Base-by-base conservation (phyloP, 208 protist species). In the Leishmania martiniquensis region DNA sequence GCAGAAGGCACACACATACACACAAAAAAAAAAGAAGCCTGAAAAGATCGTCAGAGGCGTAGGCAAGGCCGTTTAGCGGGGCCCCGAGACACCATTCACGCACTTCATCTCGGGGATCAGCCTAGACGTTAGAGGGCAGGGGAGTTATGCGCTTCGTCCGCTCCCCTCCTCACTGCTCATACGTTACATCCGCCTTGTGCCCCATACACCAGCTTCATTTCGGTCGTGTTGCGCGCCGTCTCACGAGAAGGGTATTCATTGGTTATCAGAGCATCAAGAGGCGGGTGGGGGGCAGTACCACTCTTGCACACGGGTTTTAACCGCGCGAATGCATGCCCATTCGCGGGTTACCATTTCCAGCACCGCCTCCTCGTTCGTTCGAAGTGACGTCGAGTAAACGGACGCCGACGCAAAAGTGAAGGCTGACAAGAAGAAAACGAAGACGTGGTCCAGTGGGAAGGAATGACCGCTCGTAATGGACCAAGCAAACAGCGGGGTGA, bases 401-500 rank as follows among this genome's bases (percentile, higher is more conserved):
- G 59, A 80, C 17, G 52, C 57, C 2, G 82, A 60, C 0, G 75
- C 7, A 72, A 86, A 89, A 3, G 63, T 63, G 29, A 74, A 4
- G 47, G 29, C 29, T 0, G 80, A 84, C 13, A 86, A 45, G 13
- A 80, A 47, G 63, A 95, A 93, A 12, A 90, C 72, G 45, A 93
- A 80, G 55, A 81, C 72, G 69, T 91, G 80, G 71, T 95, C 85
- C 45, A 95, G 90, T 29, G 89, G 89, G 54, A 91, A 88, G 0
- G 55, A 1, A n/a, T 85, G 42, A 5, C 51, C 29, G 6, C 51
- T 69, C 10, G 62, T 66, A 47, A 93, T 77, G 34, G 89, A 95
- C 83, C 81, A 95, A 22, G 91, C 88, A 82, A 95, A 93, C 2
- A 93, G 34, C 4, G 88, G 91, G 1, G 88, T 75, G 22, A 88